Base-by-base conservation (phyloP, 805 yeast genomes). In the Saccharomycopsis microspora region DNA sequence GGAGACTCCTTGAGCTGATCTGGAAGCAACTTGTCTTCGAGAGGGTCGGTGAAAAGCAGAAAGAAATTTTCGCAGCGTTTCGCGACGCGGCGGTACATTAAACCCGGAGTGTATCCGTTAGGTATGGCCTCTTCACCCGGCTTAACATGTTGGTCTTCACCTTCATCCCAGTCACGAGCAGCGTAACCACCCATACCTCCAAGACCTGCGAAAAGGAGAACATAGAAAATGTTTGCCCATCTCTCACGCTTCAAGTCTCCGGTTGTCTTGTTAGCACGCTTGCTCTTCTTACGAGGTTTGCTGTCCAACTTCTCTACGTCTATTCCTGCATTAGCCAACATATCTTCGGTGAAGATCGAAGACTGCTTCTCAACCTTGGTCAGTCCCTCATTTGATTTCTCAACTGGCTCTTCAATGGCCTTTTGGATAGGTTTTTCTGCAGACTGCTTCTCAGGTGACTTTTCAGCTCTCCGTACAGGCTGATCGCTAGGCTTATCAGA, bases 1-100 rank as follows among this genome's bases (percentile, higher is more conserved):
- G 96, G 89, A 19, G 19, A 19, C 19, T 19, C 19, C 19, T 19
- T 19, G 19, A 19, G 19, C 7, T 78, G 74, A 43, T 94, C 95
- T 45, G 98, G 98, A 57, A 94, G 76, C 59, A 93, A 76, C 63
- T 88, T 88, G 52, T 88, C 94, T 63, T 84, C 87, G 11, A 86
- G 94, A 8, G 99, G 98, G 56, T 90, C 97, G 53, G 84, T 80
- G 70, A 90, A 90, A 54, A 83, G 82, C 42, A 82, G 80, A 62
- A 88, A 82, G 51, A 86, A 72, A 39, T 86, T 81, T 49, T 78
- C 71, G 51, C 82, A 72, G 68, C 99, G 78, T 49, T 79, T 78
- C 54, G 64, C 71, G 56, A 84, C 73, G 61, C 99, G 76, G 29
- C 69, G 71, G 69, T 78, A 82, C 68, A 87, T 75, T 44, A 76